Conservation (phyloP, 371 early-diverging fungal species). For the Mortierella sp. region DNA sequence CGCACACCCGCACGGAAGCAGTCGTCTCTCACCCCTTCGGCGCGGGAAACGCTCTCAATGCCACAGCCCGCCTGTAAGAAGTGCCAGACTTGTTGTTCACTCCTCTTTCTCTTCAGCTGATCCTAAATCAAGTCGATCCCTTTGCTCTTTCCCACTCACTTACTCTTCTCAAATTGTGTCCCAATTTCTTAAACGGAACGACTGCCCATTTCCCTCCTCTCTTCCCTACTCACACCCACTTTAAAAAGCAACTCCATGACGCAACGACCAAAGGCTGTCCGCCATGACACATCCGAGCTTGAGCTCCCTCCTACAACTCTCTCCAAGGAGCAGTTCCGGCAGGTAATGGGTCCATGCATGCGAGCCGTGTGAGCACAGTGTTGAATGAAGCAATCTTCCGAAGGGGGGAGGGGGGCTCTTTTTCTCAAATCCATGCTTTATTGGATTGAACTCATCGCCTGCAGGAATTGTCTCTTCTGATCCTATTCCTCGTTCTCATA, state of each 20-base stretch:
- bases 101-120: background rate
- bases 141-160: background rate
- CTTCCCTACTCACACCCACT: background rate
- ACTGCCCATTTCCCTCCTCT: background rate
- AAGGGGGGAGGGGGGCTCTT: too few species aligned
- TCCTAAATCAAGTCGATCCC: background rate
- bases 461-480: background rate
- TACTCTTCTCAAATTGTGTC: background rate
- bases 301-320: constrained; percentile 47
- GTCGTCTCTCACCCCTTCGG: background rate
- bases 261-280: constrained; percentile 41
- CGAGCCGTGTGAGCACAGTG: too few species aligned
- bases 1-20: background rate
- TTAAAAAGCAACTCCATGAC: constrained; percentile 18
- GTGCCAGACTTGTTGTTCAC: background rate
- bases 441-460: background rate
- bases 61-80: too few species aligned
- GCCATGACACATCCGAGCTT: constrained; percentile 38
- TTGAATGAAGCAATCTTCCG: too few species aligned
- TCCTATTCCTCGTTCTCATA: background rate
- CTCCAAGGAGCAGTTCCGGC: constrained; percentile 48
- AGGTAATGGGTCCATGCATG: constrained; percentile 17
- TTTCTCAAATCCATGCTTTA: too few species aligned
- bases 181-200: background rate
- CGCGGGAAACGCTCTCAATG: too few species aligned